Evolutionary conservation across 1,284 basidiomycete genomes (phyloP), one percentile per base, ranked within the genome.

Genomic region (Malassezia cuniculi): DNA sequence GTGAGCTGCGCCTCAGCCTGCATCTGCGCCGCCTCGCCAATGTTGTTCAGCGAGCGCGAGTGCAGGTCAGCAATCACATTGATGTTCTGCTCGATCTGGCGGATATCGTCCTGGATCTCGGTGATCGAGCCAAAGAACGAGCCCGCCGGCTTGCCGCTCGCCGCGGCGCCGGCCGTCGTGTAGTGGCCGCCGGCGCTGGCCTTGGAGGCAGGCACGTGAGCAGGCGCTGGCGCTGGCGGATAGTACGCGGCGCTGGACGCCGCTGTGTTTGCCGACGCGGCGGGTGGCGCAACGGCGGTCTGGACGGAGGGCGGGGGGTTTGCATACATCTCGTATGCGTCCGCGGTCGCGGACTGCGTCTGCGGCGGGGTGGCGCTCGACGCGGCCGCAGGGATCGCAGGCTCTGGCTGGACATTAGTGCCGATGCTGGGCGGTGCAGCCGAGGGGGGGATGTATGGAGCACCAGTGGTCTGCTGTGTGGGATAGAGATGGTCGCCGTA

Each of bases 401-500:
- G n/a, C n/a, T n/a, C n/a, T n/a, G n/a, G n/a, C n/a, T n/a, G n/a
- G n/a, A n/a, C n/a, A n/a, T n/a, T n/a, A n/a, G n/a, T n/a, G n/a
- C n/a, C n/a, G n/a, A n/a, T n/a, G n/a, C n/a, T n/a, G n/a, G n/a
- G n/a, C n/a, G n/a, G n/a, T n/a, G n/a, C n/a, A n/a, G n/a, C n/a
- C n/a, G n/a, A n/a, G n/a, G n/a, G n/a, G n/a, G n/a, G n/a, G 22
- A 31, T 34, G 47, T 41, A 42, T 20, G 27, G 28, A 17, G 31
- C 32, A 19, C 40, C 47, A 6, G 29, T 39, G 15, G 39, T 22
- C 44, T 66, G 58, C 41, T 59, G 62, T 21, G 61, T 52, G 3
- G 62, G 62, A 38, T 54, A 66, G 16, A 61, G 54, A 39, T 66
- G 62, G 28, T 66, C 62, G n/a, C 59, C 62, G 27, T 65, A 65